Base-by-base conservation (phyloP, 345 rosid genomes). In the Hirschfeldia incana region DNA sequence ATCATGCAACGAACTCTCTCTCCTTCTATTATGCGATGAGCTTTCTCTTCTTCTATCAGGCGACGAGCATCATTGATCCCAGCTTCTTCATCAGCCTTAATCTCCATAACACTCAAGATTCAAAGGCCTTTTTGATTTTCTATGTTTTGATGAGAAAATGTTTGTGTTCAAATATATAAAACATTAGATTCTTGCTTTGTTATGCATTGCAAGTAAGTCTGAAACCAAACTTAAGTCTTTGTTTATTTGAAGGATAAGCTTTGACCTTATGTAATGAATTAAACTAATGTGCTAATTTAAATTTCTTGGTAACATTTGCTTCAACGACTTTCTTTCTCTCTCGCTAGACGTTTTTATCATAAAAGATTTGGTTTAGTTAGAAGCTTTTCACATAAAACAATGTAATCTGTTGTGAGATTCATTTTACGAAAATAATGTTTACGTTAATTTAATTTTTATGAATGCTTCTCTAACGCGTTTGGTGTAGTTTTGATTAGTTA, bases 81-180 rank as follows among this genome's bases (percentile, higher is more conserved):
- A 46, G 46, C 58, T 79, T 79, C 82, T 79, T 67, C 82, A 60
- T 79, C 78, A 67, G 67, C 69, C 46, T 28, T 73, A 28, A 61
- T 67, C 74, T 67, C 82, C 82, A 79, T 79, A 28, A 28, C 58
- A 44, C 8, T 73, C 74, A 15, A 58, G 27, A 46, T 34, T 67
- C 57, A 46, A 67, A 32, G 49, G 58, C 44, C 36, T 71, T 28
- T 65, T 59, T 15, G 9, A 55, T 46, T 4, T 42, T 15, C 72
- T 78, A 65, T 65, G 67, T 53, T 37, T 64, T 30, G 42, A 13
- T 39, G 58, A 26, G 28, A n/a, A 66, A 72, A 58, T 32, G 67
- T 57, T 46, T 59, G 55, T 4, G 69, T 36, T 55, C 17, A 66
- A 0, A 51, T 51, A 17, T 58, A 63, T 33, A 34, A 42, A 66